Base-by-base conservation (phyloP, 805 yeast genomes). In the Ogataea populi-albae region DNA sequence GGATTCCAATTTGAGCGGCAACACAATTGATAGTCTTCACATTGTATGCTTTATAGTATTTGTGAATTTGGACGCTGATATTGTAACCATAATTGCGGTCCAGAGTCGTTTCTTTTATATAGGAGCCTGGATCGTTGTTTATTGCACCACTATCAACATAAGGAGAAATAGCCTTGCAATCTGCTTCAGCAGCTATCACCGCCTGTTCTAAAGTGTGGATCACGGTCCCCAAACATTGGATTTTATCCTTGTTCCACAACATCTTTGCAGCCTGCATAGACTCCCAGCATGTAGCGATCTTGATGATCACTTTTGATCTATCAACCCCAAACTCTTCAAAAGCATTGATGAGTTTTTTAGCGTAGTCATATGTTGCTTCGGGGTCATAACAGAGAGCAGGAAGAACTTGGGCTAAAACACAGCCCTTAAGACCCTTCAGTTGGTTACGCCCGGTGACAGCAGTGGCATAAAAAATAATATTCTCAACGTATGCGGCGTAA, bases 151-250 rank as follows among this genome's bases (percentile, higher is more conserved):
- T 46, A 40, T 62, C 65, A 21, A 62, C 63, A 35, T 62, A 62
- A 4, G 67, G 60, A 3, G 65, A 55, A 25, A 62, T 57, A n/a
- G 55, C 55, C 11, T 37, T 45, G 39, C 66, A 61, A 11, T 57
- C 57, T 7, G 62, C 64, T 35, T 62, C 66, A 7, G 65, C 65
- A 7, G 67, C 65, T 14, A 59, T 37, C 17, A 62, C 51, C 8
- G 63, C 68, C 39, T 62, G 68, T 23, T 52, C 62, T 19, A 62
- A 40, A 9, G 62, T 50, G 36, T 59, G 64, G 17, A 61, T 52
- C 45, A 62, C 62, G 3, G 68, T 62, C n/a, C 65, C 68, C 15
- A 62, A 42, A 29, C 55, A 47, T n/a, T 46, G 35, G 34, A 62
- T 54, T 6, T 54, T 50, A 19, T 57, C 45, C 28, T 38, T 34